Percentiles rank a stretch among this genome's conserved stretches.
These are phyloP conservation scores for Nevesoporus exiguus DNA, from an alignment of 768 basidiomycete genomes.

Conservation along the genomic window DNA sequence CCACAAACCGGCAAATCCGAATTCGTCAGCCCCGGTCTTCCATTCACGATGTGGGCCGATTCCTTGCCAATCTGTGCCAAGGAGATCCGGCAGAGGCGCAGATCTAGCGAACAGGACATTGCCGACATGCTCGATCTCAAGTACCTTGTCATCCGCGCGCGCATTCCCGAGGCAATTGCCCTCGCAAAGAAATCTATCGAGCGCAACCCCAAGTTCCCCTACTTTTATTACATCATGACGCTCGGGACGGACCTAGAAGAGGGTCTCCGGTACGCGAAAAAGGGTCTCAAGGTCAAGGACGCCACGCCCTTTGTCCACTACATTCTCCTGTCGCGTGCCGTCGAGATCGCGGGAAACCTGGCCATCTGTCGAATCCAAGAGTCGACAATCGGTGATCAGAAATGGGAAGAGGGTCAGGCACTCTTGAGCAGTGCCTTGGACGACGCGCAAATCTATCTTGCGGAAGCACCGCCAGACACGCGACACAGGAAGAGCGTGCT, in stretches of 20 bases:
- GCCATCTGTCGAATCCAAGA: conserved; percentile 48
- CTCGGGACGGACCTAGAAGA: conserved; percentile 45
- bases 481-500: conserved; percentile 56
- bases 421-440: conserved; percentile 58
- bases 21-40: conserved; percentile 46
- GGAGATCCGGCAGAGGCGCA: conserved; percentile 47
- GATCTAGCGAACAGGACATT: conserved; percentile 42
- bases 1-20: conserved; percentile 41
- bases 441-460: conserved; percentile 54
- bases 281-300: conserved; percentile 56
- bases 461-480: conserved; percentile 58
- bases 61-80: conserved; percentile 57
- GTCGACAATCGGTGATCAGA: conserved; percentile 38
- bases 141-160: conserved; percentile 46
- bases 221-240: conserved; percentile 62
- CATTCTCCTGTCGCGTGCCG: conserved; percentile 57
- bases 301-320: conserved; percentile 54
- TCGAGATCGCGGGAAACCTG: conserved; percentile 57
- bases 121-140: conserved; percentile 70
- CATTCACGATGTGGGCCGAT: conserved; percentile 58
- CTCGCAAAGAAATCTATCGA: conserved; percentile 46
- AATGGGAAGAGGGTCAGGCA: conserved; percentile 59
- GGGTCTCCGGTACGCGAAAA: conserved; percentile 62
- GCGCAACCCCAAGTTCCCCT: conserved; percentile 56
- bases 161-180: conserved; percentile 45